Percentiles rank a stretch among this genome's conserved stretches.
Conservation (phyloP, 83 land plant species). For the Diphasiastrum complanatum region DNA sequence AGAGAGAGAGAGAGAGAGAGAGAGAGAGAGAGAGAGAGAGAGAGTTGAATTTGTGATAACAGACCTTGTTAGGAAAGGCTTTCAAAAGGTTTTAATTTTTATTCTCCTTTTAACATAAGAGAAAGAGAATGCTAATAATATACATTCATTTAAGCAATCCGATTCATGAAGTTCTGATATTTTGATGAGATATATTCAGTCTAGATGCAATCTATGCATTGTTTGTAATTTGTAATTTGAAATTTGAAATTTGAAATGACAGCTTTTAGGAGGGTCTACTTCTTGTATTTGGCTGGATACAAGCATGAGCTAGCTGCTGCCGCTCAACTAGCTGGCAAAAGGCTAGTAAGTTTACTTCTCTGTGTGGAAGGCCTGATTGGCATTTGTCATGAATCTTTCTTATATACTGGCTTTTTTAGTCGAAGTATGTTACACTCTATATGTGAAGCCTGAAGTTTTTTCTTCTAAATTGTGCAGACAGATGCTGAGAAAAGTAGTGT, state of each 20-base stretch:
- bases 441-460: neutral
- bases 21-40: too few species aligned
- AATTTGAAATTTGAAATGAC: slow-evolving; percentile 5
- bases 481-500: slow-evolving; percentile 17
- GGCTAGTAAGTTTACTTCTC: slow-evolving; percentile 24
- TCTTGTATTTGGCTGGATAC: slow-evolving; percentile 31
- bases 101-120: too few species aligned
- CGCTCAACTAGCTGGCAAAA: slow-evolving; percentile 25
- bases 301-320: slow-evolving; percentile 26
- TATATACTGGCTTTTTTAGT: neutral
- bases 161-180: too few species aligned
- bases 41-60: too few species aligned
- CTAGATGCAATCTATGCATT: too few species aligned
- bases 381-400: neutral
- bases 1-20: too few species aligned
- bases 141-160: too few species aligned
- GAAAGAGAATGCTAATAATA: too few species aligned
- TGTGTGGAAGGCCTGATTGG: neutral
- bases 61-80: too few species aligned
- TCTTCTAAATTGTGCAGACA: slow-evolving; percentile 7
- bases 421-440: neutral
- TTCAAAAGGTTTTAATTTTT: too few species aligned
- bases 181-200: too few species aligned
- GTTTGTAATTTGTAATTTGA: too few species aligned
- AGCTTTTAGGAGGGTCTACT: slow-evolving; percentile 29